Conservation (phyloP, 2,329 filamentous ascomycete species). For the Lojkania enalia region DNA sequence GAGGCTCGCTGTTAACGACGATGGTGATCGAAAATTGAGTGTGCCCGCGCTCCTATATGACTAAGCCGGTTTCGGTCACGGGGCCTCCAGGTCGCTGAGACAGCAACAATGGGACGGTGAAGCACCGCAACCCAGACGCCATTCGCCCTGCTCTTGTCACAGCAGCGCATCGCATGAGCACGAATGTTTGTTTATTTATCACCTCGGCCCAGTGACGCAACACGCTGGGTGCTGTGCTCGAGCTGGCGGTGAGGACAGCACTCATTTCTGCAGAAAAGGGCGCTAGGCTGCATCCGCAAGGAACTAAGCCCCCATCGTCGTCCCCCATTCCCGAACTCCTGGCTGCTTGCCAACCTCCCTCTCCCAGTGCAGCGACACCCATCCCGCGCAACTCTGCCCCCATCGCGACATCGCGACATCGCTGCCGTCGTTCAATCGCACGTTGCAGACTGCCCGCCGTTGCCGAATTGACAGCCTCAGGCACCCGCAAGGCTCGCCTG, state of each 20-base stretch:
- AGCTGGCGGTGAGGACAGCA: conserved; percentile 3
- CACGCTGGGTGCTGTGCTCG: neutral
- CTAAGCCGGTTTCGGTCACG: neutral
- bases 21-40: conserved; percentile 3
- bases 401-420: conserved; percentile 23
- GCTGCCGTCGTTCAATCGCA: conserved; percentile 24
- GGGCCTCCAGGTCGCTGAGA: neutral
- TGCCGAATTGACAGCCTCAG: conserved; percentile 31
- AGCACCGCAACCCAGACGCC: conserved; percentile 2
- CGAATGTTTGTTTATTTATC: too few relatives aligned
- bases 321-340: conserved; percentile 12
- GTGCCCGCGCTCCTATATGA: neutral
- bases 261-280: conserved; percentile 7
- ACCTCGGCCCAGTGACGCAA: neutral
- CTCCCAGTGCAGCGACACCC: too few relatives aligned
- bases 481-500: conserved; percentile 33
- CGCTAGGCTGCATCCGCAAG: conserved; percentile 10
- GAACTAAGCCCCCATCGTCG: neutral
- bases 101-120: neutral
- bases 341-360: conserved; percentile 10
- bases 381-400: conserved; percentile 25
- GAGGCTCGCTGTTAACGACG: conserved; percentile 22
- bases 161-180: too few relatives aligned
- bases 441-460: conserved; percentile 27
- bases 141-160: neutral